Conservation (phyloP, 345 rosid species). For the Moricandia arvensis region DNA sequence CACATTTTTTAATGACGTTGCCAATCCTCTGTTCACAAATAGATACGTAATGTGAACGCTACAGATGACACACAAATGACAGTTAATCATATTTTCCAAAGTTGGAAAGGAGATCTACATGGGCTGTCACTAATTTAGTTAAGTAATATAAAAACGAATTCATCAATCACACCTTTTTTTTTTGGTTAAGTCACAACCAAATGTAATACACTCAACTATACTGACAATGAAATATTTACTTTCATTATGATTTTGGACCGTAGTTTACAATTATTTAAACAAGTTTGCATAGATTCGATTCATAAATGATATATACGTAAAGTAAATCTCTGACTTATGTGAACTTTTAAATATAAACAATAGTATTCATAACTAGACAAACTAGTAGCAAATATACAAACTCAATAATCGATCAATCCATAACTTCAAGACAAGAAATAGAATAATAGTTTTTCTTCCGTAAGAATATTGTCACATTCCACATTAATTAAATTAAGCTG, state of each 20-base stretch:
- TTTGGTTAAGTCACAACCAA: too few species aligned
- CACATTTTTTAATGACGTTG: slow-evolving; percentile 15
- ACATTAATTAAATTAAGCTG: background rate
- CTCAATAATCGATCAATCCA: background rate
- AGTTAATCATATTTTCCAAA: background rate
- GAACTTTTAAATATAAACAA: background rate
- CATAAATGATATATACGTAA: background rate
- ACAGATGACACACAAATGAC: slow-evolving; percentile 2
- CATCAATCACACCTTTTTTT: too few species aligned
- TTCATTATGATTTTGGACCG: slow-evolving; percentile 32
- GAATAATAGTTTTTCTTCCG: background rate
- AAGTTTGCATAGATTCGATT: background rate
- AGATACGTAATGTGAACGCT: slow-evolving; percentile 18
- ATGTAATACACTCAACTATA: slow-evolving; percentile 33
- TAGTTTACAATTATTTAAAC: slow-evolving; percentile 8
- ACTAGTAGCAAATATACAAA: background rate
- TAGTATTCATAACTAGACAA: background rate
- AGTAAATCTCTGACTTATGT: background rate
- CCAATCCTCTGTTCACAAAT: background rate
- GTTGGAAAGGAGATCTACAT: slow-evolving; percentile 12
- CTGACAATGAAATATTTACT: slow-evolving; percentile 25
- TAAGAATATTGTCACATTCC: slow-evolving; percentile 17
- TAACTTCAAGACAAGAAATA: background rate
- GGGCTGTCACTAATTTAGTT: background rate
- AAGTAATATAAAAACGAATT: too few species aligned